phyloP scores from a whole-genome alignment of 2,329 filamentous ascomycete species.

The Colletotrichum tropicicola region DNA sequence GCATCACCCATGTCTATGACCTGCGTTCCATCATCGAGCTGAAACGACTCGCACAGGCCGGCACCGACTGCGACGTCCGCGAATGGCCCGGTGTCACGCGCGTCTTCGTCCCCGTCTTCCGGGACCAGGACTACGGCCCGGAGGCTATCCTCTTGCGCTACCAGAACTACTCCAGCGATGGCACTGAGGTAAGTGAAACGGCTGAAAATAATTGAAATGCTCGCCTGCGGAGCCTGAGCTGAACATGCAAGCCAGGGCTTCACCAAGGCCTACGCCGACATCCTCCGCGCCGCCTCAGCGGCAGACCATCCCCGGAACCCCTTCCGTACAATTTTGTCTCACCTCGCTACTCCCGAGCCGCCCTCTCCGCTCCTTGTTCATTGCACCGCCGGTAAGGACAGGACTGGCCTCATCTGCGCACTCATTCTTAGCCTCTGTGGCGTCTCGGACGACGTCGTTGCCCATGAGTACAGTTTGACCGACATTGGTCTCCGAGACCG shows the following conservation, averaged over 20 bases:
- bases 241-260: slow-evolving; percentile 56
- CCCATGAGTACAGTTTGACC: slow-evolving; percentile 74
- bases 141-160: slow-evolving; percentile 70
- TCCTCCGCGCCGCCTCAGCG: slow-evolving; percentile 61
- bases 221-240: no score
- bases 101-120: slow-evolving; percentile 72
- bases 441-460: slow-evolving; percentile 66
- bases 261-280: slow-evolving; percentile 69
- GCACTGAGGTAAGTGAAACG: slow-evolving; percentile 41
- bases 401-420: slow-evolving; percentile 76
- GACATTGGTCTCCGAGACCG: slow-evolving; percentile 67
- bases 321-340: slow-evolving; percentile 63
- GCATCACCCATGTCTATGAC: slow-evolving; percentile 75
- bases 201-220: not conserved
- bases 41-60: slow-evolving; percentile 42
- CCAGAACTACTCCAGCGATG: slow-evolving; percentile 65
- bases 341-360: slow-evolving; percentile 56
- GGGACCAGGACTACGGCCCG: slow-evolving; percentile 67
- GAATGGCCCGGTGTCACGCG: slow-evolving; percentile 51
- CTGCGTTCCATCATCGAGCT: slow-evolving; percentile 72
- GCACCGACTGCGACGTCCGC: slow-evolving; percentile 37
- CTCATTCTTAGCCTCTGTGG: slow-evolving; percentile 72
- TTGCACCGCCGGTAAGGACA: slow-evolving; percentile 81
- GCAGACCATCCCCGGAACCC: slow-evolving; percentile 32
- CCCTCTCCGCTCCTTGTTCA: slow-evolving; percentile 69